Conservation (phyloP, 306 rosid species). For the Malus sylvestris region DNA sequence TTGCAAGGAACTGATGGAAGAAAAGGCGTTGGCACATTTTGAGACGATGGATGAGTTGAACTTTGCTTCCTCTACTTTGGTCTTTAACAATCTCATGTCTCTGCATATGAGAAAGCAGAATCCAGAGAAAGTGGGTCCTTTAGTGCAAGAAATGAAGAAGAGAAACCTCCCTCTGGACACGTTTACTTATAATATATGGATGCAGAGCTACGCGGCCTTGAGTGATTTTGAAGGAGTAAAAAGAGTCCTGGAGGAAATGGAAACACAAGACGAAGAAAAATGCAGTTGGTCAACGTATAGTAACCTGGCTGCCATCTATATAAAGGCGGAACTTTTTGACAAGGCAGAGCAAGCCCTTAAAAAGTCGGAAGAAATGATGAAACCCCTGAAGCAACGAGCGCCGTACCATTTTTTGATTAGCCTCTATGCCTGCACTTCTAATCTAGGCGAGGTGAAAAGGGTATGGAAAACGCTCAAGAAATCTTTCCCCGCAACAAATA, state of each 20-base stretch:
- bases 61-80: slow-evolving; percentile 30
- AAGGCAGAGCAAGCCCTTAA: slow-evolving; percentile 56
- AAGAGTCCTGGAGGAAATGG: slow-evolving; percentile 54
- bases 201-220: slow-evolving; percentile 52
- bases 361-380: slow-evolving; percentile 39
- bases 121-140: slow-evolving; percentile 43
- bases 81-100: slow-evolving; percentile 58
- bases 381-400: slow-evolving; percentile 29
- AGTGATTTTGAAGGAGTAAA: slow-evolving; percentile 48
- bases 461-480: slow-evolving; percentile 54
- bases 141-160: slow-evolving; percentile 51
- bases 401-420: slow-evolving; percentile 57
- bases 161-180: slow-evolving; percentile 35
- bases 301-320: slow-evolving; percentile 66
- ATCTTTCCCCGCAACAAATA: slow-evolving; percentile 38
- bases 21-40: slow-evolving; percentile 54
- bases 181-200: slow-evolving; percentile 52
- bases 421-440: slow-evolving; percentile 60
- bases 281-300: slow-evolving; percentile 60
- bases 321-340: slow-evolving; percentile 48
- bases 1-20: slow-evolving; percentile 51
- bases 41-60: slow-evolving; percentile 43
- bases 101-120: slow-evolving; percentile 55
- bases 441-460: slow-evolving; percentile 52
- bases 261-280: slow-evolving; percentile 17